Base-by-base conservation (phyloP, 2,329 filamentous ascomycete genomes). In the Ceratocystis eucalypticola region DNA sequence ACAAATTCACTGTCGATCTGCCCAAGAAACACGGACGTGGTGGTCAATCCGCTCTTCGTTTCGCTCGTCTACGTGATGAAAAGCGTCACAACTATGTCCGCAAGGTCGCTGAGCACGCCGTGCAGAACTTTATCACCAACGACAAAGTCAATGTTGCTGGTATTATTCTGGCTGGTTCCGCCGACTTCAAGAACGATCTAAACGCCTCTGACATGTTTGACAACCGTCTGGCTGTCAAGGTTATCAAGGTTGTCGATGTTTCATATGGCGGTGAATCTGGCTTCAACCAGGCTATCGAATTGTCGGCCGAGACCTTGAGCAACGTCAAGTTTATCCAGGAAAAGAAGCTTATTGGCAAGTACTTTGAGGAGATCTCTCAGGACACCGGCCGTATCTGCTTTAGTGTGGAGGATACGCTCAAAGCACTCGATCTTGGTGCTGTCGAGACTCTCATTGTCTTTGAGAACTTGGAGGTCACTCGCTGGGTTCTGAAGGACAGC, bases 261-360 rank as follows among this genome's bases (percentile, higher is more conserved):
- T 97, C 93, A 15, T 99, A 99, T 74, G 94, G 94, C 76, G 94
- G 94, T 72, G 95, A 99, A 80, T 97, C 97, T 81, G 94, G 94
- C 61, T 99, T 99, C 84, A 99, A 99, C 81, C 95, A 99, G 80
- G 94, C 94, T 68, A 99, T 99, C 70, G 94, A 99, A 75, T 78
- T 99, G 73, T 88, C 94, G 30, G 85, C 91, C 6, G 95, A 99
- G 81, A 99, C 94, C 6, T 84, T 99, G 61, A 89, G 92, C 78
- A 99, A 97, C 75, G 94, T 99, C 84, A 99, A 99, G 80, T 99
- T 99, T 77, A 96, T 99, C 76, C 94, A 99, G 79, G 94, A 99
- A 84, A 99, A 99, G 88, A 99, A 96, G 81, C 86, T 99, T 70
- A 99, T 99, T 74, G 93, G 93, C 76, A 91, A 89, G 75, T 99